Base-by-base conservation (phyloP, 441 rosid species). In the Populus hybrid region DNA sequence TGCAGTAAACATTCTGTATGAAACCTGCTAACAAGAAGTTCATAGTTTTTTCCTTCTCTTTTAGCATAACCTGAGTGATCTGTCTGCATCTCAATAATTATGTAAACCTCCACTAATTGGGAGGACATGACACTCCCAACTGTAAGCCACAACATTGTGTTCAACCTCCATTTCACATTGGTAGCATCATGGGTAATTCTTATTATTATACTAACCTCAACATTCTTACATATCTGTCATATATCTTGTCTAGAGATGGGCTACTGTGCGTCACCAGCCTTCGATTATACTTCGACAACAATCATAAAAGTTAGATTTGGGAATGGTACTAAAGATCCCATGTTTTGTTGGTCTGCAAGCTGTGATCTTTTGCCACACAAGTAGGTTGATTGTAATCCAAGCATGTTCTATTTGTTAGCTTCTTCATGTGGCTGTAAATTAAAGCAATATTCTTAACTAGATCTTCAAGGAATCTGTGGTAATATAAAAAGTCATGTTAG, bases 301-400 rank as follows among this genome's bases (percentile, higher is more conserved):
- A 50, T 5, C 59, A 50, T 50, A 5, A 16, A 16, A 50, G 59
- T 50, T 50, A 50, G 59, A 50, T 50, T 50, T 30, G 59, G 59
- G 59, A 50, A 75, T 69, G 12, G 61, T 65, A 59, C 35, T 69
- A 12, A 20, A 59, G 80, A 77, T 81, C 79, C 77, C 72, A 67
- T 74, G 3, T 67, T 76, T 71, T 30, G 71, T 67, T 72, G 42
- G 81, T 84, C 66, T 81, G 71, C 65, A n/a, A 65, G 20, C 71
- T 66, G 79, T 68, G 28, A 70, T 69, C 75, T 82, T 75, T 59
- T 36, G 32, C 63, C 20, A 42, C 5, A 74, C 71, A 81, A 81
- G 64, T 71, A 68, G 82, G 12, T 73, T 67, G 83, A 87, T 86
- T 67, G 85, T 81, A 78, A 87, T 83, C 85, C 82, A 79, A 72